Conservation (phyloP, 345 rosid genomes). For the Arabis alpina region DNA sequence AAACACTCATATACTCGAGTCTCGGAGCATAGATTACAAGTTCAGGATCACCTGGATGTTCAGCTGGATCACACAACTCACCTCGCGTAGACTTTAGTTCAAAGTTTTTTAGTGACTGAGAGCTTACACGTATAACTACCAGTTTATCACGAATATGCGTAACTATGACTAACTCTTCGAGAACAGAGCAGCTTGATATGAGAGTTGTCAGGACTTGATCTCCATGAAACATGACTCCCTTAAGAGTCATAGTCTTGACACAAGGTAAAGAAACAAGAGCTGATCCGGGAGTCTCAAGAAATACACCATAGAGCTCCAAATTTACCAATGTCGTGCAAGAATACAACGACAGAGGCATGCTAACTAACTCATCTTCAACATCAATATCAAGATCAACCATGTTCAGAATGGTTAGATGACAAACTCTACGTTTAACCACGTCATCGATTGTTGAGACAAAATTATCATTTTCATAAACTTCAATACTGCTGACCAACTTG, state of each 20-base stretch:
- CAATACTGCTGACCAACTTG: neutral
- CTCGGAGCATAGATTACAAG: neutral
- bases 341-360: neutral
- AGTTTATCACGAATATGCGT: neutral
- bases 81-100: neutral
- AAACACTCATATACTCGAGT: neutral
- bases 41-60: neutral
- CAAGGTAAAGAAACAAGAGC: neutral
- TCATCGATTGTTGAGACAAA: neutral
- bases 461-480: neutral
- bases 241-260: neutral
- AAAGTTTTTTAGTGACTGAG: neutral
- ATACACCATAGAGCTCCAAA: neutral
- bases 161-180: neutral
- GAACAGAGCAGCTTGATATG: neutral
- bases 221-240: neutral
- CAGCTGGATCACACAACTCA: neutral
- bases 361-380: neutral
- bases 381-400: neutral
- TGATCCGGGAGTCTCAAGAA: neutral
- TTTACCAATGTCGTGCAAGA: neutral
- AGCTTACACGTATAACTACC: neutral
- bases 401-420: neutral
- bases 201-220: neutral
- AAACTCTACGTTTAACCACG: neutral